These are phyloP conservation scores for Rhypophila decipiens DNA, from an alignment of 495 filamentous ascomycete species.

Conservation along the genomic window DNA sequence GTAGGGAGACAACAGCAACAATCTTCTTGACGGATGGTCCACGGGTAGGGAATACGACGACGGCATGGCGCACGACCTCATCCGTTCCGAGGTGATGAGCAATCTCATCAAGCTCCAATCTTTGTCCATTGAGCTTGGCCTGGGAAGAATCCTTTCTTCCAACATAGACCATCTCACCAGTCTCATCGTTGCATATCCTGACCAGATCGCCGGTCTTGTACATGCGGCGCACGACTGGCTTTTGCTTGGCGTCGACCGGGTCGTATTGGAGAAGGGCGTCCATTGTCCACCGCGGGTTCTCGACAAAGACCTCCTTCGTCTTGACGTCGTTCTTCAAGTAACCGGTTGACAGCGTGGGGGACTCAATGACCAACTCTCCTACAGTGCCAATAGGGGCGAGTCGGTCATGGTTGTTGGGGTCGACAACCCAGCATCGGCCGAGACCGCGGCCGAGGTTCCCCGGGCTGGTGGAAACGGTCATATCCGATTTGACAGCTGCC, in stretches of 20 bases:
- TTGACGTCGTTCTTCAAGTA: conserved; percentile 66
- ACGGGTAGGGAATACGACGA: conserved; percentile 10
- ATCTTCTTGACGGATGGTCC: conserved; percentile 15
- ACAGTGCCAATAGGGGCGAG: conserved; percentile 55
- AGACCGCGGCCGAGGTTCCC: conserved; percentile 14
- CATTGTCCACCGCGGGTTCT: neutral
- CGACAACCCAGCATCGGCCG: conserved; percentile 21
- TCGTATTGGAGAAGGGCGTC: conserved; percentile 9
- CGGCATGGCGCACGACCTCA: conserved; percentile 12
- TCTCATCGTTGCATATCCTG: conserved; percentile 38
- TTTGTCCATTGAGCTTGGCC: conserved; percentile 33
- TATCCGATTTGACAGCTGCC: conserved; percentile 16
- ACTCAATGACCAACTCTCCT: conserved; percentile 76
- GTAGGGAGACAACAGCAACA: conserved; percentile 5
- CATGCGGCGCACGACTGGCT: conserved; percentile 22
- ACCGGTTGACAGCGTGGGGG: conserved; percentile 44
- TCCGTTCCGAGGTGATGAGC: conserved; percentile 35
- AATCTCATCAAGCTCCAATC: conserved; percentile 43
- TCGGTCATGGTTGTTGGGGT: conserved; percentile 22
- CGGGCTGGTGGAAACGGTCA: conserved; percentile 9
- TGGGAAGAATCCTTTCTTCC: conserved; percentile 26
- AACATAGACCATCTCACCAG: conserved; percentile 47
- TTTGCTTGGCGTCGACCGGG: neutral
- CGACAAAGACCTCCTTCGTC: conserved; percentile 41
- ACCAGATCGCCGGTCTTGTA: conserved; percentile 59